Evolutionary conservation across 2,329 filamentous ascomycete genomes (phyloP), one percentile per base, ranked within the genome.

Genomic region (Ophiostoma angusticollis): DNA sequence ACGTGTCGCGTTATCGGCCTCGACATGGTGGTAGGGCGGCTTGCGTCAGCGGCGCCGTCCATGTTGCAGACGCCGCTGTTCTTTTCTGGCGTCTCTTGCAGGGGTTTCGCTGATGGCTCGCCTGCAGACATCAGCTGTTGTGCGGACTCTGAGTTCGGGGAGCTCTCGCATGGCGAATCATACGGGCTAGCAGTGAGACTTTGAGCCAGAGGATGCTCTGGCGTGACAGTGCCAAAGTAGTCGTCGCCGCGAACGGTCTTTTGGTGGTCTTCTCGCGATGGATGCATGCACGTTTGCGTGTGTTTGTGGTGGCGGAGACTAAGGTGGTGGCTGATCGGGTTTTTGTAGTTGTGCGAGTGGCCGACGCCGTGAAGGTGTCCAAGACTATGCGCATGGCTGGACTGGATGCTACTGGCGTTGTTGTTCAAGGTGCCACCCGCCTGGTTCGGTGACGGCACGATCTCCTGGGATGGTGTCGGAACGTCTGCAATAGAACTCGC

Each of bases 101-200:
- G 41, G 39, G 6, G 32, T 41, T 19, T 22, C 18, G 31, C 22
- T 35, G 36, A 16, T n/a, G 25, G 31, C 21, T 39, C 39, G 25
- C 27, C 45, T 46, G 40, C 31, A 31, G 42, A 31, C 41, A 39
- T 49, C 45, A 46, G 47, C 41, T 21, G 36, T 31, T 42, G 46
- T 14, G 27, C 25, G 19, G 40, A 30, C 23, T 45, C 44, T 27
- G 56, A 49, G 43, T 58, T 45, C 40, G 33, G 40, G 35, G 45
- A 37, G 28, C 32, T 52, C 31, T 54, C 50, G 30, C 49, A 51
- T 13, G 57, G 52, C 46, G 59, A 59, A 12, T 63, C 58, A 34
- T 78, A 73, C 1, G 81, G 82, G 51, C 77, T 83, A 14, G 73
- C 80, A 25, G 74, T 77, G 35, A 83, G 70, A 53, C 81, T 87